Evolutionary conservation across 345 rosid species (phyloP).

Genomic region (Euphorbia lathyris): DNA sequence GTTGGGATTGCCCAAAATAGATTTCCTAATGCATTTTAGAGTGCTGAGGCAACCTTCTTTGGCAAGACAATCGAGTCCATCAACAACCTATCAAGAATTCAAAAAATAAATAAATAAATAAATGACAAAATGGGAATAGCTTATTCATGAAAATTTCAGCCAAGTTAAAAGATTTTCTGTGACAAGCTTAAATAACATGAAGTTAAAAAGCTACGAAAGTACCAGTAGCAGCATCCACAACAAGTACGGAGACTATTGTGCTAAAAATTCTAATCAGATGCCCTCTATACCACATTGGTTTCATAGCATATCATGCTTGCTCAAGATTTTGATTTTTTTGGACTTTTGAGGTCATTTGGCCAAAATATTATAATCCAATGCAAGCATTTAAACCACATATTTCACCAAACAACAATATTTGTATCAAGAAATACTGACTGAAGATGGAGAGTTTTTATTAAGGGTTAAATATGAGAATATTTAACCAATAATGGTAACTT

Average conservation of each 20-base stretch:
- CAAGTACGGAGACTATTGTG: too few relatives aligned
- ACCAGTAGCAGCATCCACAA: too few relatives aligned
- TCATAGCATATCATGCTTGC: too few relatives aligned
- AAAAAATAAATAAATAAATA: conserved; percentile 12
- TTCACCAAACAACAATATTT: neutral
- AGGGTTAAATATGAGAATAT: neutral
- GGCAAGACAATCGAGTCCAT: conserved; percentile 45
- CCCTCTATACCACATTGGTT: too few relatives aligned
- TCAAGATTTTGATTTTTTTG: too few relatives aligned
- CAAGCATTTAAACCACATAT: neutral
- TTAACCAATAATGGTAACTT: neutral
- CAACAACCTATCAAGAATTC: conserved; percentile 54
- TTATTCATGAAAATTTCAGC: neutral
- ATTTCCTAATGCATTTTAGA: conserved; percentile 53
- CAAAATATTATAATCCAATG: too few relatives aligned
- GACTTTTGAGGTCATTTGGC: too few relatives aligned
- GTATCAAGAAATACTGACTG: neutral
- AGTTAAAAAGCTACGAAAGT: too few relatives aligned
- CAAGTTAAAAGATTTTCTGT: neutral
- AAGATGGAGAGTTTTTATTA: neutral
- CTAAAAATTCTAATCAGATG: too few relatives aligned
- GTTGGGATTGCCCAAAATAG: conserved; percentile 51
- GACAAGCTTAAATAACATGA: too few relatives aligned
- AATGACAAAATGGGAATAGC: neutral
- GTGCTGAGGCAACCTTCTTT: conserved; percentile 40